Conservation (phyloP, 257 asterid species). For the Plantago elongata region DNA sequence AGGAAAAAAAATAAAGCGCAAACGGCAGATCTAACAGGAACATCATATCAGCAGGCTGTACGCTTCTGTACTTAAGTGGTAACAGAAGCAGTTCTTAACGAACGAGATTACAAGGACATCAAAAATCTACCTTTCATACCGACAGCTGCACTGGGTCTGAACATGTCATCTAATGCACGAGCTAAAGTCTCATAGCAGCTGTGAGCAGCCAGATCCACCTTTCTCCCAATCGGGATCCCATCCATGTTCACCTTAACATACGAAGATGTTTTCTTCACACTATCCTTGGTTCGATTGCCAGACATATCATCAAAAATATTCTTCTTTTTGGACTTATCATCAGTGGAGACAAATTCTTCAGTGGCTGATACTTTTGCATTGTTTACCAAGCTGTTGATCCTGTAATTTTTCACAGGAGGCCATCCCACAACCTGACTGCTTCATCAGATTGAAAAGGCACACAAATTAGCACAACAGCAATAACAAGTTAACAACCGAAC, state of each 20-base stretch:
- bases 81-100: too few relatives aligned
- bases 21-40: too few relatives aligned
- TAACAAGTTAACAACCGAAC: slow-evolving; percentile 8
- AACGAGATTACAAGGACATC: neutral
- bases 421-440: slow-evolving; percentile 52
- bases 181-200: slow-evolving; percentile 62
- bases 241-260: slow-evolving; percentile 93
- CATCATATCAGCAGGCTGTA: too few relatives aligned
- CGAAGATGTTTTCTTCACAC: slow-evolving; percentile 38
- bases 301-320: slow-evolving; percentile 17
- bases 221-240: slow-evolving; percentile 80
- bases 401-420: slow-evolving; percentile 42
- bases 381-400: slow-evolving; percentile 37
- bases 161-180: slow-evolving; percentile 62
- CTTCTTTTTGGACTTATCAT: slow-evolving; percentile 39
- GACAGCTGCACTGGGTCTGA: slow-evolving; percentile 31
- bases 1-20: too few relatives aligned
- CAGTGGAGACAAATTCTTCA: slow-evolving; percentile 26
- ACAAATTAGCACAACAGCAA: slow-evolving; percentile 1
- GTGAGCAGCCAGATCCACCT: slow-evolving; percentile 76
- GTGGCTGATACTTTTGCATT: slow-evolving; percentile 33
- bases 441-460: slow-evolving; percentile 1
- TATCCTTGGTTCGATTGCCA: slow-evolving; percentile 15
- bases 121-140: slow-evolving; percentile 41
- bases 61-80: too few relatives aligned